Evolutionary conservation across 495 filamentous ascomycete genomes (phyloP), one percentile per base, ranked within the genome.

Genomic region (Letharia lupina): DNA sequence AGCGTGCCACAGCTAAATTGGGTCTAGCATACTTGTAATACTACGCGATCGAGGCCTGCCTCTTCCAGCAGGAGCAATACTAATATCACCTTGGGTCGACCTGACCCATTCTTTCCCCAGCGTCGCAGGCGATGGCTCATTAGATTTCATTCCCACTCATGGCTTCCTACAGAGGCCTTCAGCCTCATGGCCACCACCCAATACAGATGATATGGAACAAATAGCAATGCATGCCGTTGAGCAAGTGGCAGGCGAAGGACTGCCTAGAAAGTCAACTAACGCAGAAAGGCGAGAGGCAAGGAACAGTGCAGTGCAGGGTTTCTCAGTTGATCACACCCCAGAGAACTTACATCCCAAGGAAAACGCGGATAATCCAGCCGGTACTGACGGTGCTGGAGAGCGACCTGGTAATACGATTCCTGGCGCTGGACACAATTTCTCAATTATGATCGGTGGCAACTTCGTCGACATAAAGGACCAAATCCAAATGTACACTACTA

Each of bases 61-160:
- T 16, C 70, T 96, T 48, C 93, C 93, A 0, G 93, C 93, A 12
- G 93, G 93, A 6, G 93, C 89, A 20, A 87, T 98, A 50, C 76
- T 98, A 65, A 89, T 98, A 56, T 93, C 89, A 39, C 93, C 93
- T 0, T 98, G 93, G 93, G 91, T 89, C 3, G 93, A 98, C 73
- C 76, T 97, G 42, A 96, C 90, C 13, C 93, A 97, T 74, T 95
- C 91, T 0, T 97, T 97, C 70, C 93, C 93, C 0, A 96, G 92
- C 68, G 85, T 96, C 47, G 85, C 86, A 18, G 81, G 78, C 20
- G 87, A 91, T 52, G 87, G 83, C 66, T 84, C 85, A 1, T 74
- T 85, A 20, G 93, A 98, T 71, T 98, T 96, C 70, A 91, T 98
- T 35, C 93, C 93, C 20, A 75, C 86, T 0, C 85, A 87, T 66